Conservation (phyloP, 2,329 filamentous ascomycete species). For the Pseudofabraea citricarpa region DNA sequence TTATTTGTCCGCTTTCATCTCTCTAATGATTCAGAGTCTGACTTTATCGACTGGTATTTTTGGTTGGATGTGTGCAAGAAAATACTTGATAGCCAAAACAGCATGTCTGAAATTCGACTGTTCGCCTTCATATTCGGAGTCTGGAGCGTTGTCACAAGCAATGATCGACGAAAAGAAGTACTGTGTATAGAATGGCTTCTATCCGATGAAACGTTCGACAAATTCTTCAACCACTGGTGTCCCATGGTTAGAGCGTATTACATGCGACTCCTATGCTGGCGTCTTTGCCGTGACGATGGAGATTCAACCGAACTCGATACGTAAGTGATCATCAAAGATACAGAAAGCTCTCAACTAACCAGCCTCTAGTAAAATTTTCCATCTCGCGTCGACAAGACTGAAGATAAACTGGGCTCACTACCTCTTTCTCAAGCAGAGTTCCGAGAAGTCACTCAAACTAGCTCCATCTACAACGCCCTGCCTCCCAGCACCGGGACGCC, state of each 20-base stretch:
- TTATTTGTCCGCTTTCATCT: slow-evolving; percentile 58
- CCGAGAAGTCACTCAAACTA: slow-evolving; percentile 42
- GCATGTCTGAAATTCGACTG: slow-evolving; percentile 64
- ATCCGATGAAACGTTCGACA: slow-evolving; percentile 56
- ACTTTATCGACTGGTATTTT: slow-evolving; percentile 59
- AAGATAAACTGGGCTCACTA: slow-evolving; percentile 61
- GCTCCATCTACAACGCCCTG: slow-evolving; percentile 60
- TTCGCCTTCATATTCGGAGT: slow-evolving; percentile 63
- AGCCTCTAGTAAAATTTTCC: slow-evolving; percentile 50
- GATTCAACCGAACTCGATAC: slow-evolving; percentile 46
- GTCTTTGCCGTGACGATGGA: slow-evolving; percentile 57
- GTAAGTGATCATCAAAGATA: slow-evolving; percentile 36
- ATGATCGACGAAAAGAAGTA: slow-evolving; percentile 51
- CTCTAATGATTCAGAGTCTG: slow-evolving; percentile 29
- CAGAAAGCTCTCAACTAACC: slow-evolving; percentile 16
- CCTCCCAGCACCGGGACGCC: slow-evolving; percentile 62
- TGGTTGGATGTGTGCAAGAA: slow-evolving; percentile 63
- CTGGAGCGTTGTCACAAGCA: slow-evolving; percentile 55
- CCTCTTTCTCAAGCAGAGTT: slow-evolving; percentile 51
- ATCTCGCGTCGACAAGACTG: slow-evolving; percentile 50
- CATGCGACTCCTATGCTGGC: slow-evolving; percentile 69
- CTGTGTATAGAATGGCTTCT: slow-evolving; percentile 61
- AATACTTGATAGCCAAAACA: slow-evolving; percentile 68
- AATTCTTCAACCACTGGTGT: slow-evolving; percentile 70
- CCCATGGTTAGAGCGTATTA: slow-evolving; percentile 75